phyloP scores from a whole-genome alignment of 2,329 filamentous ascomycete species.

The Microascus cirrosus region DNA sequence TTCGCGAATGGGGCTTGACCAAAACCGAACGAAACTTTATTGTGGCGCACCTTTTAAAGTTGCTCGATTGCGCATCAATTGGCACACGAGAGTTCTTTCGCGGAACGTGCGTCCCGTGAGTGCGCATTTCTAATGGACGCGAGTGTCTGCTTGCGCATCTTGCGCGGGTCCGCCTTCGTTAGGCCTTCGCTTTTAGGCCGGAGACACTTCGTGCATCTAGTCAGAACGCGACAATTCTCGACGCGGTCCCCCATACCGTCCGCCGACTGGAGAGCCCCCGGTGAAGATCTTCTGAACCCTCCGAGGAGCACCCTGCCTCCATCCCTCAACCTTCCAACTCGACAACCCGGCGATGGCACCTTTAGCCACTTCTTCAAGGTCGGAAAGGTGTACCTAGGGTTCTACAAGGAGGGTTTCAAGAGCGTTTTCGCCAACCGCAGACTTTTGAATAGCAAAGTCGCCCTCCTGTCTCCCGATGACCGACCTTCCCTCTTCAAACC shows the following conservation, averaged over 20 bases:
- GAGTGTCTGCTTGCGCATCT: constrained; percentile 1
- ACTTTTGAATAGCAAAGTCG: constrained; percentile 32
- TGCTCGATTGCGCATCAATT: background rate
- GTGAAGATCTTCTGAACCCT: constrained; percentile 48
- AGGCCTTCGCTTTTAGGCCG: background rate
- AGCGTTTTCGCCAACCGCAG: constrained; percentile 59
- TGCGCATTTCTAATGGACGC: background rate
- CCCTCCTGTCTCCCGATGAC: constrained; percentile 41
- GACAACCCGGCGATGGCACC: constrained; percentile 29
- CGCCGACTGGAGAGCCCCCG: background rate
- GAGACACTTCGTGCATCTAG: background rate
- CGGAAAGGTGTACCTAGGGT: constrained; percentile 67
- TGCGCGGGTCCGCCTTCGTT: background rate
- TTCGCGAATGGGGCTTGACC: no score
- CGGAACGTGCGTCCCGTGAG: background rate
- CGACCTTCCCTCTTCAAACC: constrained; percentile 26
- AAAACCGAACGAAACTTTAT: background rate
- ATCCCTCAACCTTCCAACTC: constrained; percentile 50
- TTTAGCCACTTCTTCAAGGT: constrained; percentile 40
- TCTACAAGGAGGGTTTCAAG: constrained; percentile 81
- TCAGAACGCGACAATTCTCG: background rate
- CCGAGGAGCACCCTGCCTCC: constrained; percentile 64
- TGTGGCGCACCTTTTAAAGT: background rate
- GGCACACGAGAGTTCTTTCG: background rate
- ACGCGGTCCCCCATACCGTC: background rate